Base-by-base conservation (phyloP, 108 stramenopile species). In the Ochromonas danica region DNA sequence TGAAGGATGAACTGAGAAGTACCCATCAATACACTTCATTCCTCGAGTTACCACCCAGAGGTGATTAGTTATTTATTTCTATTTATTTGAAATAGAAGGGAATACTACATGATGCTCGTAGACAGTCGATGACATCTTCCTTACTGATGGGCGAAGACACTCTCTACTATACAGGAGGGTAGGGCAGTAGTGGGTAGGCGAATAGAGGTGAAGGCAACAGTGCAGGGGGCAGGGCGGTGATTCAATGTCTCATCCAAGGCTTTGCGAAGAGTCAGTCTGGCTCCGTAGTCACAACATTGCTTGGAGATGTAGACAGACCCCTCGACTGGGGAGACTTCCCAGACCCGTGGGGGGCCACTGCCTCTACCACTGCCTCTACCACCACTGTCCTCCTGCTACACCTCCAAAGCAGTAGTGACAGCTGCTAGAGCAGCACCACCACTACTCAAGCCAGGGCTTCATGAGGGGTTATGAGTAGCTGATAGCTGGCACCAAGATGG, bases 61-160 rank as follows among this genome's bases (percentile, higher is more conserved):
- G 10, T 67, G 3, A 25, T 31, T 31, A 10, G 14, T 25, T n/a
- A n/a, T n/a, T n/a, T n/a, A n/a, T n/a, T n/a, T n/a, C n/a, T n/a
- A n/a, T n/a, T n/a, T n/a, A n/a, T 14, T 67, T 67, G 63, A 67
- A 67, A 67, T 67, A 67, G 25, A 67, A 67, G 3, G 63, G 63
- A 67, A 67, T 67, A 36, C 25, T 67, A 36, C 63, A 67, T 6
- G 63, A 67, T 35, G 33, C 63, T 67, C 63, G 17, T 36, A 67
- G 31, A 36, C 30, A 22, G 6, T 22, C 17, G 25, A 67, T 67
- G 17, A 67, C 3, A 67, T 67, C 63, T 10, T 28, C 63, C 25
- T 67, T 67, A 67, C 33, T 36, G 63, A 28, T 3, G 10, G 17
- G 17, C 25, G 63, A 67, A 67, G n/a, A n/a, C n/a, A n/a, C n/a